Percentiles rank a stretch among this genome's conserved stretches.
phyloP scores from a whole-genome alignment of 805 yeast species.

The Hemisphaericaspora nanyangensis region DNA sequence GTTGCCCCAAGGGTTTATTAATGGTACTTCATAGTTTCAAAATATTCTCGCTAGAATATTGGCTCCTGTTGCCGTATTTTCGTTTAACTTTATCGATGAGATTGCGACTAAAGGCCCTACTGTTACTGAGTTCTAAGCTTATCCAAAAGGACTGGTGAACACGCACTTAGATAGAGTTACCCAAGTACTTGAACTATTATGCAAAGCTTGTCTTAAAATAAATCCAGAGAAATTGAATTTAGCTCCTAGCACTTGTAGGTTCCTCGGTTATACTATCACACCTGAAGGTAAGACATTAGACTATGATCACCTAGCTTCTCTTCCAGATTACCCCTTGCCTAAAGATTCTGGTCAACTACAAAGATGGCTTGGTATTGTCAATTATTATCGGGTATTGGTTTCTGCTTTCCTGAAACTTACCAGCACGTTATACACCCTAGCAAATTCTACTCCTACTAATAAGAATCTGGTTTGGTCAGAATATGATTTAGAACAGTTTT shows the following conservation, averaged over 20 bases:
- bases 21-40: neutral
- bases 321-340: neutral
- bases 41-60: neutral
- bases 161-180: neutral
- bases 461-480: neutral
- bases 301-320: neutral
- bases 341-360: neutral
- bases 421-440: neutral
- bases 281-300: neutral
- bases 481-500: neutral
- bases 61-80: neutral
- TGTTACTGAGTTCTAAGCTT: neutral
- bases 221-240: conserved; percentile 1
- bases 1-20: neutral
- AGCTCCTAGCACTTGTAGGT: neutral
- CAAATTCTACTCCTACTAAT: too few species aligned
- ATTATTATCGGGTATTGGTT: neutral
- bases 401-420: conserved; percentile 2
- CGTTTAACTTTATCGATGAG: neutral
- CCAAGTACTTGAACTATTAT: neutral
- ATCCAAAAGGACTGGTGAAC: neutral
- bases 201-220: neutral
- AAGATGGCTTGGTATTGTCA: conserved; percentile 1
- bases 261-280: neutral
- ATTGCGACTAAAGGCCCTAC: neutral